Base-by-base conservation (phyloP, 176 grass and related monocot genomes). In the Juncus effusus region DNA sequence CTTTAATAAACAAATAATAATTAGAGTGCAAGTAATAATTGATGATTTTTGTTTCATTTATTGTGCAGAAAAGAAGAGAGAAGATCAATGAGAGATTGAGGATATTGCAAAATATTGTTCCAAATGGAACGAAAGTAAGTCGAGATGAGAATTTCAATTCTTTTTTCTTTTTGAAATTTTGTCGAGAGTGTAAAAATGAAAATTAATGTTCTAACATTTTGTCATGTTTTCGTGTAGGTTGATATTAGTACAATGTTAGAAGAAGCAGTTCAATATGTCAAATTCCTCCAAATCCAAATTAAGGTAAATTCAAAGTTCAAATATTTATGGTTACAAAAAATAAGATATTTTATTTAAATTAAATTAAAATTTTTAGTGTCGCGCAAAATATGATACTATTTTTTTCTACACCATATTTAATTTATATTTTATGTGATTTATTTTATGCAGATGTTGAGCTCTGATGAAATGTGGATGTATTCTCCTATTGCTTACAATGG, bases 171-270 rank as follows among this genome's bases (percentile, higher is more conserved):
- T 38, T 45, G 19, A 63, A 19, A 64, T 37, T 13, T 41, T 16
- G 41, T 42, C 40, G 41, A 61, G 13, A 61, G 10, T 54, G 28
- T 56, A 13, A 51, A 49, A 76, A 59, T 35, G 69, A 81, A 49
- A 3, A 13, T 12, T 44, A 40, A 69, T 14, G 16, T 64, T 72
- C 57, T 35, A 40, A 7, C 57, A 7, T 5, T 68, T 1, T 28
- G 19, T 28, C 19, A 28, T 28, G 19, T 28, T 28, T 28, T 28
- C 56, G 77, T 82, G 36, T 62, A 95, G 86, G 90, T 95, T 47
- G 86, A 95, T 61, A 84, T 95, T 60, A 95, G 90, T 76, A 95
- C 86, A 61, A 90, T 95, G 90, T 83, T 95, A 57, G 90, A 95
- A 74, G 90, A 90, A 78, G 86, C 90, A 28, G 78, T 87, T n/a